phyloP scores from a whole-genome alignment of 2,329 filamentous ascomycete genomes.

The Zasmidium angulare region DNA sequence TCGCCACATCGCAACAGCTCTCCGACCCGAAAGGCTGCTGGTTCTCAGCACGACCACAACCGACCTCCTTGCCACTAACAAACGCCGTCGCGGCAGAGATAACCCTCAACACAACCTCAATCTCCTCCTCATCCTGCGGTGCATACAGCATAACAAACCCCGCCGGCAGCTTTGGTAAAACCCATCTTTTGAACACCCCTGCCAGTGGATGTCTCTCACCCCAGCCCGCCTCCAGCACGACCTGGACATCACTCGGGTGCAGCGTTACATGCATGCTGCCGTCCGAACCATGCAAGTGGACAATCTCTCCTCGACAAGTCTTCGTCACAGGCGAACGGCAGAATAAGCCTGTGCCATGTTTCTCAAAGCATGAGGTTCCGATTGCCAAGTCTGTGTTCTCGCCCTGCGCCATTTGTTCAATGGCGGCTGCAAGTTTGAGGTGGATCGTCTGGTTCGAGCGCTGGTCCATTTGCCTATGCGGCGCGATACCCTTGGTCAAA shows the following conservation, averaged over 20 bases:
- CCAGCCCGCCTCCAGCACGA: slow-evolving; percentile 75
- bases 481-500: slow-evolving; percentile 71
- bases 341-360: slow-evolving; percentile 74
- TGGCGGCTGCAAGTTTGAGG: slow-evolving; percentile 52
- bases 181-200: slow-evolving; percentile 63
- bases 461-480: slow-evolving; percentile 76
- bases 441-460: slow-evolving; percentile 57
- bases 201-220: slow-evolving; percentile 69
- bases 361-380: slow-evolving; percentile 72
- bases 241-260: slow-evolving; percentile 72
- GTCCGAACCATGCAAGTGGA: slow-evolving; percentile 75
- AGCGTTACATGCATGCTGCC: slow-evolving; percentile 67
- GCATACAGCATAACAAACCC: slow-evolving; percentile 84
- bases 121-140: slow-evolving; percentile 66
- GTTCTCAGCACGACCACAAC: neutral
- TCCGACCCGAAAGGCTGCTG: neutral
- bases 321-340: slow-evolving; percentile 64
- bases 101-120: slow-evolving; percentile 66
- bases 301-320: slow-evolving; percentile 77
- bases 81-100: slow-evolving; percentile 75
- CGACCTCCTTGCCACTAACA: slow-evolving; percentile 35
- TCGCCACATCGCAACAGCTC: neutral
- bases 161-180: slow-evolving; percentile 53
- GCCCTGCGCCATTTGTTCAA: slow-evolving; percentile 52
- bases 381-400: slow-evolving; percentile 46